These are phyloP conservation scores for Lachancea mirantina DNA, from an alignment of 805 yeast species.

Conservation along the genomic window DNA sequence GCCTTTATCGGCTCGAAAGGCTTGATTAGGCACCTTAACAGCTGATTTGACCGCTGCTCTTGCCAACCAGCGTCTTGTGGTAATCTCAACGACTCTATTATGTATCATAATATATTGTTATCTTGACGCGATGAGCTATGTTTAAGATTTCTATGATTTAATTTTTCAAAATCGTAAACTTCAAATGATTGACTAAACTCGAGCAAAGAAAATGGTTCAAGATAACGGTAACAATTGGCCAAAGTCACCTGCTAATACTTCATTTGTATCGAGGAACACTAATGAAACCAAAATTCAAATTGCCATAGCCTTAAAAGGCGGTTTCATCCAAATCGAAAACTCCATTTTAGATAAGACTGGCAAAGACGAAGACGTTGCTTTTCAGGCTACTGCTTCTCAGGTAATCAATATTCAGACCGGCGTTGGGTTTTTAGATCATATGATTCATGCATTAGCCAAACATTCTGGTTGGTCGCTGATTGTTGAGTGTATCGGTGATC, in stretches of 20 bases:
- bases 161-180: slow-evolving; percentile 1
- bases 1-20: slow-evolving; percentile 3
- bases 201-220: neutral
- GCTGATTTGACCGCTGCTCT: slow-evolving; percentile 9
- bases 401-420: slow-evolving; percentile 80
- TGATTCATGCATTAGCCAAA: slow-evolving; percentile 95
- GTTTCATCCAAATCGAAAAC: slow-evolving; percentile 54
- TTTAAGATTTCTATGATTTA: too few species aligned
- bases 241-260: neutral
- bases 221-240: neutral
- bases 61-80: slow-evolving; percentile 2
- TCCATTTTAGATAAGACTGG: slow-evolving; percentile 41
- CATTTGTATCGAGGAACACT: slow-evolving; percentile 52
- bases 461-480: slow-evolving; percentile 94
- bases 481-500: slow-evolving; percentile 86
- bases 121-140: slow-evolving; percentile 2
- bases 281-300: slow-evolving; percentile 93
- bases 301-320: slow-evolving; percentile 80
- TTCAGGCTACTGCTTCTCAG: slow-evolving; percentile 65
- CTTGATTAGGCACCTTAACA: slow-evolving; percentile 10
- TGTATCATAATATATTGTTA: neutral
- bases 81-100: neutral
- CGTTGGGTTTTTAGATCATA: slow-evolving; percentile 91
- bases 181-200: neutral
- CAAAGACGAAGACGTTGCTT: slow-evolving; percentile 46